Evolutionary conservation across 192 early-diverging fungal genomes (phyloP), one percentile per base, ranked within the genome.

Genomic region (Mortierella alpina): DNA sequence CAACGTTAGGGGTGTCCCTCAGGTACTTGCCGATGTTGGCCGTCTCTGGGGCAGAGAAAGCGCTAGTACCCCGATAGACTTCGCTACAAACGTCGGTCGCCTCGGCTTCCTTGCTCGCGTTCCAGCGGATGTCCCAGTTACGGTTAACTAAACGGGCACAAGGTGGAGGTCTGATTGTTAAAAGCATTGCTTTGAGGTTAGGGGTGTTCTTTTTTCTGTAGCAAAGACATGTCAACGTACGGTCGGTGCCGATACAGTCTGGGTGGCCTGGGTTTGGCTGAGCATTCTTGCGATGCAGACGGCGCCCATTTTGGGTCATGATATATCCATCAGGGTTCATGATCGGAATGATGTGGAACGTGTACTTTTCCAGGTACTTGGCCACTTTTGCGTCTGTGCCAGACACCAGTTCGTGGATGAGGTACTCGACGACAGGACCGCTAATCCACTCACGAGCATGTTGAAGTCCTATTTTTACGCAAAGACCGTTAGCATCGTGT

Each of bases 241-340:
- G 73, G 67, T 86, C 83, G 9, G 75, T 77, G 22, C 75, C 75
- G 48, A 48, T 40, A 51, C 75, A 77, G 58, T 68, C 75, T 15
- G n/a, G n/a, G n/a, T n/a, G n/a, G n/a, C n/a, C n/a, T 4, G 44
- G 67, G 59, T 88, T 90, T 15, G 65, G 55, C 58, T 88, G 83
- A 20, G 73, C 70, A 65, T 85, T 85, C 72, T 85, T 86, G 61
- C 85, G 73, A 57, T 83, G 83, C 65, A 86, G 51, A 18, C 84
- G 83, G 69, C 86, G 63, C 17, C 71, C 48, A 11, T 69, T 73
- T 68, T 84, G 81, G 59, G 85, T 84, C 62, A 86, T 85, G 7
- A 84, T 85, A 63, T 89, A 90, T 1, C 90, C 90, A 63, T 91
- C 90, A 13, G 84, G 83, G 73, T 91, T 91, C 64, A 86, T 62